Evolutionary conservation across 176 grass and related monocot genomes (phyloP).

Genomic region (Dendrocalamus sinicus): DNA sequence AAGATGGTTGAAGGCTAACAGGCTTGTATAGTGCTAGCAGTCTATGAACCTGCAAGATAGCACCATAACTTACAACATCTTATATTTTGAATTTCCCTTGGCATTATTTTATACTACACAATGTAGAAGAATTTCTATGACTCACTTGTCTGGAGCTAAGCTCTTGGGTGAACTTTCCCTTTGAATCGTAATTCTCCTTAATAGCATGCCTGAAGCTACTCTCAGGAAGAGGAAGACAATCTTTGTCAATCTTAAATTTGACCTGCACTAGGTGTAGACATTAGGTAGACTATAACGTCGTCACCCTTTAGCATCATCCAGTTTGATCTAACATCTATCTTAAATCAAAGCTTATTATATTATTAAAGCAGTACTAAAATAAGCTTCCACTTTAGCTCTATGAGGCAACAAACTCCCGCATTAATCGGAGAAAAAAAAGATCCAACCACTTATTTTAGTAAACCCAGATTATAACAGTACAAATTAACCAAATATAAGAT

Average conservation of each 20-base stretch:
- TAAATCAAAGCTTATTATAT: neutral
- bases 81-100: neutral
- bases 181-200: constrained; percentile 68
- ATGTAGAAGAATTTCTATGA: constrained; percentile 15
- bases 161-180: constrained; percentile 61
- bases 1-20: constrained; percentile 11
- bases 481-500: neutral
- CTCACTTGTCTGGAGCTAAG: constrained; percentile 66
- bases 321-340: constrained; percentile 17
- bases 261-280: constrained; percentile 49
- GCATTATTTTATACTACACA: constrained; percentile 22
- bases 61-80: constrained; percentile 6
- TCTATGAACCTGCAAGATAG: constrained; percentile 51
- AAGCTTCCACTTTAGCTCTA: neutral
- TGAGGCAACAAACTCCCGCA: neutral
- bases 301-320: neutral
- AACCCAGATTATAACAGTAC: neutral
- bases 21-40: constrained; percentile 57
- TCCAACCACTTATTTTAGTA: neutral
- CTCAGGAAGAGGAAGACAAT: constrained; percentile 70
- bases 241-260: constrained; percentile 60
- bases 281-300: constrained; percentile 22
- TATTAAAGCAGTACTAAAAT: constrained; percentile 15
- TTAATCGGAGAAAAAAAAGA: neutral
- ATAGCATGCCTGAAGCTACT: constrained; percentile 68